Percentiles rank a stretch among this genome's conserved stretches.
These are phyloP conservation scores for Debaryomyces coudertii DNA, from an alignment of 1,139 yeast genomes.

Conservation along the genomic window DNA sequence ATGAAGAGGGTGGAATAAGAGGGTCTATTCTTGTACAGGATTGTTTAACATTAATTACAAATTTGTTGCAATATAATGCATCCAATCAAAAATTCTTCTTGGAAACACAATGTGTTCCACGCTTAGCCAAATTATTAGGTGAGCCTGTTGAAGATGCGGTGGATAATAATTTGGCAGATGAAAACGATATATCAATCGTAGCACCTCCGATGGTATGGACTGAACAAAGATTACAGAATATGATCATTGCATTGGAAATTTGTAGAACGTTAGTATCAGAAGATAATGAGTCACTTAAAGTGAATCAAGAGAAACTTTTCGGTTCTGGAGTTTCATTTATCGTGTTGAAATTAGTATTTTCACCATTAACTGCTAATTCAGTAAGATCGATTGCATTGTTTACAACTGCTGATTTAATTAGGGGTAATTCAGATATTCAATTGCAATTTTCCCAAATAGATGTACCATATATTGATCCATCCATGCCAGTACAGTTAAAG, in stretches of 20 bases:
- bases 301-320: slow-evolving; percentile 66
- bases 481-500: slow-evolving; percentile 57
- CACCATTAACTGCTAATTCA: slow-evolving; percentile 59
- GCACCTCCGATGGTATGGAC: slow-evolving; percentile 62
- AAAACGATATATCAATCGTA: slow-evolving; percentile 20
- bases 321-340: slow-evolving; percentile 65
- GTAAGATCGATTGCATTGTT: slow-evolving; percentile 69
- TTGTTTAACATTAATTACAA: slow-evolving; percentile 74
- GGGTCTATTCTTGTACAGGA: slow-evolving; percentile 93
- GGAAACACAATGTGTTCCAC: slow-evolving; percentile 78
- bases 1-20: slow-evolving; percentile 85
- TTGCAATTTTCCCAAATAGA: slow-evolving; percentile 75
- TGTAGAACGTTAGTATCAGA: slow-evolving; percentile 74
- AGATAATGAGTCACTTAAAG: slow-evolving; percentile 65
- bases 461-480: slow-evolving; percentile 88
- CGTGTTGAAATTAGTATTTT: slow-evolving; percentile 70
- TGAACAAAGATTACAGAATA: slow-evolving; percentile 69
- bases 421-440: slow-evolving; percentile 66
- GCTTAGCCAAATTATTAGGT: slow-evolving; percentile 61
- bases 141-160: slow-evolving; percentile 54
- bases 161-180: slow-evolving; percentile 28
- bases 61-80: slow-evolving; percentile 78
- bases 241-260: slow-evolving; percentile 69
- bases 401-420: slow-evolving; percentile 76
- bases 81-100: slow-evolving; percentile 88